Base-by-base conservation (phyloP, 2,329 filamentous ascomycete genomes). In the Fusarium sublunatum region DNA sequence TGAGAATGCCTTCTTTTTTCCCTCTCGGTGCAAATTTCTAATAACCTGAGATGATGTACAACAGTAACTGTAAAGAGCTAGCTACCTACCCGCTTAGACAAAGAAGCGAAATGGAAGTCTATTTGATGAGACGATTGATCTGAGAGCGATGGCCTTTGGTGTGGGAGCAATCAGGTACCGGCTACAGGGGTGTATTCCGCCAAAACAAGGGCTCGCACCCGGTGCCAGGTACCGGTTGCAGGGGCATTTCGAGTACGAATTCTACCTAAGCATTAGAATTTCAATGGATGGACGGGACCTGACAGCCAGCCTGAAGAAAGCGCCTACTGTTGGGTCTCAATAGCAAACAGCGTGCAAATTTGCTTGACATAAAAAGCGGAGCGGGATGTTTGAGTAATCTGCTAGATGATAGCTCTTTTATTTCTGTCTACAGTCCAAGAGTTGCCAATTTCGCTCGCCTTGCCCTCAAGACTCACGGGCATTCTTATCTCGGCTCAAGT, bases 141-240 rank as follows among this genome's bases (percentile, higher is more conserved):
- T 65, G 32, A 42, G 40, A 45, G 47, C 42, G 22, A 44, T n/a
- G 49, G 32, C 12, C n/a, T 42, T 43, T 64, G 63, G 64, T 66
- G 64, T 67, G 64, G 59, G 59, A 66, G 61, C 60, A 65, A 61
- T 65, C 67, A 70, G 68, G 68, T 69, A 70, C 68, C 63, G 58
- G 61, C 56, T 64, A 64, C 68, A 70, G 65, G 68, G 68, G 46
- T 59, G 39, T 29, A 39, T 35, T 61, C 59, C 51, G 45, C 67
- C 65, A 68, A 62, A 19, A 69, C 62, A 58, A 65, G 59, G 53
- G 62, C 53, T 56, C 25, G 56, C 53, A 51, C 61, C 67, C 52
- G 46, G 65, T 62, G 64, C 57, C 62, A 70, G 65, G 59, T 60
- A 60, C 67, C 56, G 49, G 58, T 54, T 53, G 53, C 58, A 66